Evolutionary conservation across 352 stramenopile species (phyloP).

Genomic region (Phytophthora sp.): DNA sequence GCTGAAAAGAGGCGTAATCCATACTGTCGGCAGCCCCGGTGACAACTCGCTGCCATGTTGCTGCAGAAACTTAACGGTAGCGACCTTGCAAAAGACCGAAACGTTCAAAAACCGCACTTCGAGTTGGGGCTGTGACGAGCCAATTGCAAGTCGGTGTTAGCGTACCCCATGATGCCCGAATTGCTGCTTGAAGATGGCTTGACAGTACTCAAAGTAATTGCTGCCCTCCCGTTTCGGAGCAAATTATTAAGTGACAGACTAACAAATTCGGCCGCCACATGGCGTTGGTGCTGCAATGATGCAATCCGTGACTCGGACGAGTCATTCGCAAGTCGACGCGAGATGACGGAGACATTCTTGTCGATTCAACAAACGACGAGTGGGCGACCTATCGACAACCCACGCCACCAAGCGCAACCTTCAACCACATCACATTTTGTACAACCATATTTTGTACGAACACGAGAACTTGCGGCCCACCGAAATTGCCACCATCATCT

Average conservation of each 20-base stretch:
- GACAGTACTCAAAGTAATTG: no score
- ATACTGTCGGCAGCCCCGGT: conserved; percentile 13
- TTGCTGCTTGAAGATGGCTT: no score
- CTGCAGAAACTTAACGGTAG: not conserved
- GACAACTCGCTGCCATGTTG: not conserved
- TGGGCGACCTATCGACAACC: not conserved
- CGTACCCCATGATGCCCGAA: no score
- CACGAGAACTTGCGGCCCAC: no score
- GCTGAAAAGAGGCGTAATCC: conserved; percentile 7
- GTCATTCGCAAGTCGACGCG: not conserved
- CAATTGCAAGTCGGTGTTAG: no score
- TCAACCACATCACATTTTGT: no score
- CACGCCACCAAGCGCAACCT: not conserved
- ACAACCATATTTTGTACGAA: no score
- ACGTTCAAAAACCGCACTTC: conserved; percentile 35
- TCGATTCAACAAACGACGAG: not conserved
- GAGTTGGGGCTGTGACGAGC: conserved; percentile 22
- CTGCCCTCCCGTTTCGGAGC: no score
- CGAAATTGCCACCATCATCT: no score
- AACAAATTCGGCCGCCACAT: no score
- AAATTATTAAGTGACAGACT: conserved; percentile 14
- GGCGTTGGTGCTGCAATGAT: conserved; percentile 7
- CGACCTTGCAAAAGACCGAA: conserved; percentile 8
- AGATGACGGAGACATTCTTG: conserved; percentile 9
- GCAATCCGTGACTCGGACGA: not conserved